Percentiles rank a stretch among this genome's conserved stretches.
These are phyloP conservation scores for Coffea humblotiana DNA, from an alignment of 305 asterid species.

Conservation along the genomic window DNA sequence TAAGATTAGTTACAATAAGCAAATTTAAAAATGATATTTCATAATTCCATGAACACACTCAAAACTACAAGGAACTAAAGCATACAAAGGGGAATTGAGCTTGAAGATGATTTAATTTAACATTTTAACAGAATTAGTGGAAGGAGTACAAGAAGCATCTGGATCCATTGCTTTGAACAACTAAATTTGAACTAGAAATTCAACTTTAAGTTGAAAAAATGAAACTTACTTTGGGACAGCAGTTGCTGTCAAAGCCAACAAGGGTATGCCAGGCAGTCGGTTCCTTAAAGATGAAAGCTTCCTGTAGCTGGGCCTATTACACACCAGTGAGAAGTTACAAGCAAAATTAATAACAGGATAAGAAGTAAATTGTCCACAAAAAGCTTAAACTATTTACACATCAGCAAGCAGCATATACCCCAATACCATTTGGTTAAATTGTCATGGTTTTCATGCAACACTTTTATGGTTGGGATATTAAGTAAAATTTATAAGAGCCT, in stretches of 20 bases:
- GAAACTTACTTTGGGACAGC: conserved; percentile 93
- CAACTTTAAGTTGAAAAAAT: conserved; percentile 1
- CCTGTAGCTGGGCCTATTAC: conserved; percentile 91
- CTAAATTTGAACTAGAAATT: neutral
- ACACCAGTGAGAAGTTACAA: conserved; percentile 14
- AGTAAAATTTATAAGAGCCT: conserved; percentile 2
- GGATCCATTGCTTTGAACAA: neutral
- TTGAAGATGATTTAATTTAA: neutral
- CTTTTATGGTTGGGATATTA: neutral
- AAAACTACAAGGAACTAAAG: neutral
- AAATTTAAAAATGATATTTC: neutral
- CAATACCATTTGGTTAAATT: neutral
- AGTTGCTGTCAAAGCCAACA: conserved; percentile 96
- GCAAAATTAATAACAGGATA: conserved; percentile 11
- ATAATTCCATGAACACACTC: too few species aligned
- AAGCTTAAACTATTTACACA: conserved; percentile 3
- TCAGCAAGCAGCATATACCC: conserved; percentile 6
- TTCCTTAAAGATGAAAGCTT: conserved; percentile 83
- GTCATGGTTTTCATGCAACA: neutral
- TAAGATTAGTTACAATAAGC: neutral
- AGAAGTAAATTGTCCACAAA: conserved; percentile 1
- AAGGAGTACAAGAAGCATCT: neutral
- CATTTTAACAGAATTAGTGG: neutral
- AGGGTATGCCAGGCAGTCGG: conserved; percentile 67
- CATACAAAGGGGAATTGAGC: neutral